These are phyloP conservation scores for Nakazawaea siamensis DNA, from an alignment of 805 yeast species.

Conservation along the genomic window DNA sequence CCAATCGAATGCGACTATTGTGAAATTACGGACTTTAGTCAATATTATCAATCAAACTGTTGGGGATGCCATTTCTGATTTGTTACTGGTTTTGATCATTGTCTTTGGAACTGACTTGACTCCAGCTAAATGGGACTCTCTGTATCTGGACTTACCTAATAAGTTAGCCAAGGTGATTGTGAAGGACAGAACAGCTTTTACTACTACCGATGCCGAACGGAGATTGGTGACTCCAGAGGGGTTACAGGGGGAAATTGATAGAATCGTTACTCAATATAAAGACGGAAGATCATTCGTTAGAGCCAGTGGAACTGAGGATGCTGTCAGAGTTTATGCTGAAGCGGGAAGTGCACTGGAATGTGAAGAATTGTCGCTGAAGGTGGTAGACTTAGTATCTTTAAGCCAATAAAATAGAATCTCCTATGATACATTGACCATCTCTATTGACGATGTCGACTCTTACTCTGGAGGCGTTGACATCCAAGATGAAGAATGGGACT, in stretches of 20 bases:
- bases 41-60: conserved; percentile 89
- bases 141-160: conserved; percentile 84
- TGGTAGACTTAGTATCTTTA: conserved; percentile 17
- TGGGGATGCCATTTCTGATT: conserved; percentile 96
- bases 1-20: conserved; percentile 30
- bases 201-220: conserved; percentile 88
- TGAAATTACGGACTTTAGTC: conserved; percentile 51
- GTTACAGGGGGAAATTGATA: conserved; percentile 67
- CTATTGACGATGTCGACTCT: conserved; percentile 10
- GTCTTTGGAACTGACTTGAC: conserved; percentile 45
- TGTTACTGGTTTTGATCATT: conserved; percentile 68
- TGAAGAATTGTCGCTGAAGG: conserved; percentile 32
- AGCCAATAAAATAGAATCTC: conserved; percentile 1
- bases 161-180: conserved; percentile 75
- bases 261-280: conserved; percentile 41
- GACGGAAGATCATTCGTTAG: conserved; percentile 86
- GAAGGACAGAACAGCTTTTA: conserved; percentile 68
- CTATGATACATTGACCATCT: conserved; percentile 9
- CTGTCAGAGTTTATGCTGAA: conserved; percentile 92
- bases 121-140: conserved; percentile 66
- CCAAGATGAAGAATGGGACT: conserved; percentile 6
- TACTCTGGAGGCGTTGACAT: background rate
- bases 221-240: conserved; percentile 69
- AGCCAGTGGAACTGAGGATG: conserved; percentile 97
- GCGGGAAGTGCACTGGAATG: conserved; percentile 49